phyloP scores from a whole-genome alignment of 1,284 basidiomycete species.

The Rhodotorula sp. region DNA sequence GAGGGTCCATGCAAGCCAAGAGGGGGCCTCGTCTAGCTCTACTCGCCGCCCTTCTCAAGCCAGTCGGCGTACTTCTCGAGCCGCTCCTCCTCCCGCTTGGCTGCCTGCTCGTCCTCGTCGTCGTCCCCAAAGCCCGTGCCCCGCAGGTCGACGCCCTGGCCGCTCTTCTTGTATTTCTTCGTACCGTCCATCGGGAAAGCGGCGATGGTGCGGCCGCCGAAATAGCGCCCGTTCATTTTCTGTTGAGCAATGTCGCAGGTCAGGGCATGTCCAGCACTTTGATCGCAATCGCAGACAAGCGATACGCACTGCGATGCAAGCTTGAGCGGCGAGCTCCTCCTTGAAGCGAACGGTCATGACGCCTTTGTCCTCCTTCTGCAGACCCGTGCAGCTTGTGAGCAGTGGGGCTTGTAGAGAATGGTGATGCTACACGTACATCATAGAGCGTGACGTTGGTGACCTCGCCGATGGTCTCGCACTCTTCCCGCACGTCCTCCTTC shows the following conservation, averaged over 20 bases:
- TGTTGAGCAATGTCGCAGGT: slow-evolving; percentile 47
- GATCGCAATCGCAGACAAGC: neutral
- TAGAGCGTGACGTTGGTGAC: slow-evolving; percentile 97
- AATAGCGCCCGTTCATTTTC: slow-evolving; percentile 96
- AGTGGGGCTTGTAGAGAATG: neutral
- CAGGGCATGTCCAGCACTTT: neutral
- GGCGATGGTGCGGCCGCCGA: slow-evolving; percentile 78
- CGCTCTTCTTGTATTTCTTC: slow-evolving; percentile 69
- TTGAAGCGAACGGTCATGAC: slow-evolving; percentile 96
- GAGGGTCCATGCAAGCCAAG: no score
- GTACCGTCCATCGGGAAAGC: slow-evolving; percentile 78
- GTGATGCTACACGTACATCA: slow-evolving; percentile 67
- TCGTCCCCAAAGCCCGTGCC: slow-evolving; percentile 54
- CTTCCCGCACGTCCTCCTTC: slow-evolving; percentile 93
- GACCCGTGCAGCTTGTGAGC: neutral
- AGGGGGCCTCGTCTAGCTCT: neutral
- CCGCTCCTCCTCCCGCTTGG: slow-evolving; percentile 75
- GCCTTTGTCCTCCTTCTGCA: slow-evolving; percentile 85
- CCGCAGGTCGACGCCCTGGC: slow-evolving; percentile 47
- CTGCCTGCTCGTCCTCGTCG: slow-evolving; percentile 60
- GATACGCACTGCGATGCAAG: slow-evolving; percentile 74
- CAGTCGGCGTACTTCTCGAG: slow-evolving; percentile 84
- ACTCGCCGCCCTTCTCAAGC: slow-evolving; percentile 56
- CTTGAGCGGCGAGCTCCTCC: slow-evolving; percentile 80
- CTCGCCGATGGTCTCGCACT: slow-evolving; percentile 85